phyloP scores from a whole-genome alignment of 2,329 filamentous ascomycete genomes.

The Cryphonectria parasitica region DNA sequence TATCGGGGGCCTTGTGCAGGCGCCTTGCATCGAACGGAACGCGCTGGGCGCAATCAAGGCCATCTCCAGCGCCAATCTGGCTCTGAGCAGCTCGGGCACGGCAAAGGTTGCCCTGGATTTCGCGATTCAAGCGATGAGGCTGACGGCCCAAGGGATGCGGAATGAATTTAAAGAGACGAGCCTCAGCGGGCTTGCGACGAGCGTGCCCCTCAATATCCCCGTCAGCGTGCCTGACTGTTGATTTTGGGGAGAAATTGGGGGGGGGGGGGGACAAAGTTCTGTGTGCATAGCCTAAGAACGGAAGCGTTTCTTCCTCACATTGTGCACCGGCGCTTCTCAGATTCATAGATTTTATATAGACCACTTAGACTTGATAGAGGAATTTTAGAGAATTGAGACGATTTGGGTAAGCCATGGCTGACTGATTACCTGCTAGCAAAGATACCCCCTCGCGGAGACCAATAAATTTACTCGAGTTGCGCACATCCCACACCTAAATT shows the following conservation, averaged over 20 bases:
- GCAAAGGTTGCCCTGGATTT: constrained; percentile 55
- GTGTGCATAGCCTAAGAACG: neutral
- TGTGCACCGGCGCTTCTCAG: neutral
- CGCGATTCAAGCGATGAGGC: constrained; percentile 54
- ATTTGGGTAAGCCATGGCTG: neutral
- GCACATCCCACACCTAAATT: too few relatives aligned
- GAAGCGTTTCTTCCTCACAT: neutral
- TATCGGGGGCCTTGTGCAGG: constrained; percentile 54
- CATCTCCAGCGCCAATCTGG: constrained; percentile 54
- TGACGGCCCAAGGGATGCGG: constrained; percentile 55
- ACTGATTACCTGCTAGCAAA: neutral
- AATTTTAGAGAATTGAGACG: neutral
- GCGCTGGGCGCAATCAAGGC: constrained; percentile 55
- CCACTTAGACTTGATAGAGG: neutral
- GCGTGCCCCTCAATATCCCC: constrained; percentile 53
- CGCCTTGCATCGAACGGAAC: constrained; percentile 56
- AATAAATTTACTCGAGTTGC: neutral
- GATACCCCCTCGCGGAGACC: neutral
- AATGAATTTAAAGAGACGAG: constrained; percentile 60
- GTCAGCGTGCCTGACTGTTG: constrained; percentile 57
- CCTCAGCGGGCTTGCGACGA: constrained; percentile 53
- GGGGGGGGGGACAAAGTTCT: neutral
- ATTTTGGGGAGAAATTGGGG: constrained; percentile 17
- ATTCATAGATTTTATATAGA: neutral
- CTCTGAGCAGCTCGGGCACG: constrained; percentile 50